Evolutionary conservation across 75 land plant species (phyloP).

Genomic region (Cupressus sempervirens): DNA sequence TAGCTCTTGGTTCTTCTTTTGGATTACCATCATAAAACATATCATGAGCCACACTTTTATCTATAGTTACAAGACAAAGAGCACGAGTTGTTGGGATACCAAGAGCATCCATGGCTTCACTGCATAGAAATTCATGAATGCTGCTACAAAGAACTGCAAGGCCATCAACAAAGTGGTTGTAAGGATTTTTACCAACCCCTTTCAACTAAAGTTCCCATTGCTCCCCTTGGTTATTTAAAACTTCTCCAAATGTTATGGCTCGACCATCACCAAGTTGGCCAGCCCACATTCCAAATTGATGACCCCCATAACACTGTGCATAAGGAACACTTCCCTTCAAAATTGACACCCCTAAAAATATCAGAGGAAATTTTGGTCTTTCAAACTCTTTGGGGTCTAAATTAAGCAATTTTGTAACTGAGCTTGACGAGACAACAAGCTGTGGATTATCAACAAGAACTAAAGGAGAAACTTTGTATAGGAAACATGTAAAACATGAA

Average conservation of each 20-base stretch:
- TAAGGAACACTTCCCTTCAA: too few relatives aligned
- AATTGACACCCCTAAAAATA: too few relatives aligned
- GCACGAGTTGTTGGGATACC: conserved; percentile 98
- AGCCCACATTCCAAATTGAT: too few relatives aligned
- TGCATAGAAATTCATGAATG: conserved; percentile 93
- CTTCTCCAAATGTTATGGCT: conserved; percentile 92
- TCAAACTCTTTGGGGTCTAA: too few relatives aligned
- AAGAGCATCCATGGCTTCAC: conserved; percentile 92
- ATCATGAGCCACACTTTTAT: conserved; percentile 85
- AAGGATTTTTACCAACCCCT: conserved; percentile 97
- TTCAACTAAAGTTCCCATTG: conserved; percentile 96
- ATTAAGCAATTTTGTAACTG: too few relatives aligned
- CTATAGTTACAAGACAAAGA: conserved; percentile 91
- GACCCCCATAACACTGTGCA: too few relatives aligned
- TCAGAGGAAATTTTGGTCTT: too few relatives aligned
- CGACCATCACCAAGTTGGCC: too few relatives aligned
- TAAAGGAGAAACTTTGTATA: too few relatives aligned
- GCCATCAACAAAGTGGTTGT: conserved; percentile 96
- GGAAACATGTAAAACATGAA: too few relatives aligned
- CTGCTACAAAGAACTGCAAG: conserved; percentile 97
- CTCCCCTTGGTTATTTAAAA: conserved; percentile 65
- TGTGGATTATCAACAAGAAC: too few relatives aligned
- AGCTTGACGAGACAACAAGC: too few relatives aligned
- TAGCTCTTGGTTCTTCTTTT: conserved; percentile 96
- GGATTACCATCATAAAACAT: conserved; percentile 97